Base-by-base conservation (phyloP, 345 rosid genomes). In the Citrus medica region DNA sequence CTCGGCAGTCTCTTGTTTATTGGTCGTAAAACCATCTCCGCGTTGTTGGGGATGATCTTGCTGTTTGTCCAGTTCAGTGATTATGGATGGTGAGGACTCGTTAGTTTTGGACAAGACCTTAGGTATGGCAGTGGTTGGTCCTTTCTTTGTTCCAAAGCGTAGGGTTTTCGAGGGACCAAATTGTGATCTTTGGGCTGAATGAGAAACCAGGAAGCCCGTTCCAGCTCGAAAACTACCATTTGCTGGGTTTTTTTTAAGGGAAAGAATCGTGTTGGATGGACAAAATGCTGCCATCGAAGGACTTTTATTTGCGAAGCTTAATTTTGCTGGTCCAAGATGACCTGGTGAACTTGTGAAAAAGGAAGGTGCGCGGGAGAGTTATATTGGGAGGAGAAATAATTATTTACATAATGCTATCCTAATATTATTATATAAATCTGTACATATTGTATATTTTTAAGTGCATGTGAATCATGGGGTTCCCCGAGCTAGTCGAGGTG, bases 261-360 rank as follows among this genome's bases (percentile, higher is more conserved):
- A 69, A 14, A 86, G 83, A 68, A 82, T 56, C 1, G 83, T 60
- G 82, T 69, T 64, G 58, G 87, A 76, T 5, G 84, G 76, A 82
- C 83, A 72, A 46, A 82, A 48, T 38, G 94, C 68, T 2, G 69
- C 89, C 92, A 89, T 90, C 68, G 74, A 51, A n/a, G 69, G 67
- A 55, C 27, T 13, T 58, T 32, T 32, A 32, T 4, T n/a, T 10
- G 17, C 16, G n/a, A 73, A 60, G 55, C 76, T 68, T 46, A 13
- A 13, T 12, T 46, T n/a, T 53, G 58, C 58, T 16, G 65, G 76
- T 58, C 51, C 33, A 72, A 24, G 71, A 3, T 46, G 32, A 13
- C 3, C 51, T 24, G 62, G 30, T 10, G 2, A 22, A 33, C 1
- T 60, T 12, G 12, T 1, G 33, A 58, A 73, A 24, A 25, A 4